phyloP scores from a whole-genome alignment of 2,329 filamentous ascomycete species.

The Beauveria rudraprayagi region DNA sequence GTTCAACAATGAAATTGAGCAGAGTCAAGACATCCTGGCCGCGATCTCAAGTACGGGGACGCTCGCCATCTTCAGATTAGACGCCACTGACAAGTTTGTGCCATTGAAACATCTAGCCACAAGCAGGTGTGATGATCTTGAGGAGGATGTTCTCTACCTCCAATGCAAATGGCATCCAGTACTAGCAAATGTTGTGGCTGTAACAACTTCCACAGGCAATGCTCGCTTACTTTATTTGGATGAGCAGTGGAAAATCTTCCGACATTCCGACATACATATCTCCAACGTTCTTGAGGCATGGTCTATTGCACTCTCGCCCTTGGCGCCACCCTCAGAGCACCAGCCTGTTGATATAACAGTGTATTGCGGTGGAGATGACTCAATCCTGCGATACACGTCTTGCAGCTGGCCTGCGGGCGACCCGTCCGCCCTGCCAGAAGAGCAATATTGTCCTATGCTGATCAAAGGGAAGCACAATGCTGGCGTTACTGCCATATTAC shows the following conservation, averaged over 20 bases:
- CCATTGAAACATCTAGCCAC: constrained; percentile 34
- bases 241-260: constrained; percentile 30
- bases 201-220: constrained; percentile 62
- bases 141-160: constrained; percentile 56
- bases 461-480: constrained; percentile 56
- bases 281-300: constrained; percentile 61
- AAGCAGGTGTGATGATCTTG: constrained; percentile 40
- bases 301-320: constrained; percentile 55
- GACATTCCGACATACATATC: constrained; percentile 31
- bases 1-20: constrained; percentile 51
- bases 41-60: constrained; percentile 71
- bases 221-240: constrained; percentile 49
- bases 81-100: constrained; percentile 26
- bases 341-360: constrained; percentile 30
- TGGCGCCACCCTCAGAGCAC: constrained; percentile 12
- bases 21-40: constrained; percentile 50
- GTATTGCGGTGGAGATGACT: constrained; percentile 72
- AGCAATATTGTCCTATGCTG: constrained; percentile 20
- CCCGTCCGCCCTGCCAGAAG: constrained; percentile 11
- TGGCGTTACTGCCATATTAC: constrained; percentile 81
- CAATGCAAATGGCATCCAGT: constrained; percentile 67
- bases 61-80: constrained; percentile 55
- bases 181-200: constrained; percentile 46
- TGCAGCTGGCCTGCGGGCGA: constrained; percentile 20
- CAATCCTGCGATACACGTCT: constrained; percentile 43